Base-by-base conservation (phyloP, 2,329 filamentous ascomycete species). In the Zasmidium angulare region DNA sequence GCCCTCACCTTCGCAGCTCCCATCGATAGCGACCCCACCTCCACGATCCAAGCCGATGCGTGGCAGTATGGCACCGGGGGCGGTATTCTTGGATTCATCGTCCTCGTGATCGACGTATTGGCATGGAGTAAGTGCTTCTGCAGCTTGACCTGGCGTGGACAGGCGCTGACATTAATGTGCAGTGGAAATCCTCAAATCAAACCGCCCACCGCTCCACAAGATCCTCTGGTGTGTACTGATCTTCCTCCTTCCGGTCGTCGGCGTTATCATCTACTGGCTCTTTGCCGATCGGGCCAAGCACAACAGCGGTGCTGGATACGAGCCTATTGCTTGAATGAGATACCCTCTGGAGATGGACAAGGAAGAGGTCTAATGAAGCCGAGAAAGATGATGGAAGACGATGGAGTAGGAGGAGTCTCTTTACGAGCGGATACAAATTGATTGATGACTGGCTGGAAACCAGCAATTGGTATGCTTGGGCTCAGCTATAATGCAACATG, bases 161-260 rank as follows among this genome's bases (percentile, higher is more conserved):
- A 51, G 26, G n/a, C 3, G 46, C 53, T 17, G 40, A 23, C 22
- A 36, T 14, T 20, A n/a, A 21, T 12, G 20, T 10, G 43, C 63
- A 88, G 85, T 87, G 66, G 86, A 88, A 74, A 82, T 88, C 64
- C 75, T 88, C 58, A 84, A 87, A 73, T 87, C 85, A 46, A 86
- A 82, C 73, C 84, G 85, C 60, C 79, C 84, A 3, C 75, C 80
- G 20, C 71, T 75, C 20, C 76, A 81, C 73, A 88, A 88, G 76
- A 71, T 88, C 2, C 75, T 87, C 26, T 88, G 86, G 86, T 83
- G 79, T 51, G 76, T 87, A 0, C 76, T 86, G 47, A 84, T 88
- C 68, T 87, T 88, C 77, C 73, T 88, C 62, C 87, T 88, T 76
- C 86, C 86, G 2, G 76, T 88, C 51, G 71, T 84, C 64, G 86